Percentiles rank a stretch among this genome's conserved stretches.
Conservation (phyloP, 2,329 filamentous ascomycete species). For the Neonectria sp. region DNA sequence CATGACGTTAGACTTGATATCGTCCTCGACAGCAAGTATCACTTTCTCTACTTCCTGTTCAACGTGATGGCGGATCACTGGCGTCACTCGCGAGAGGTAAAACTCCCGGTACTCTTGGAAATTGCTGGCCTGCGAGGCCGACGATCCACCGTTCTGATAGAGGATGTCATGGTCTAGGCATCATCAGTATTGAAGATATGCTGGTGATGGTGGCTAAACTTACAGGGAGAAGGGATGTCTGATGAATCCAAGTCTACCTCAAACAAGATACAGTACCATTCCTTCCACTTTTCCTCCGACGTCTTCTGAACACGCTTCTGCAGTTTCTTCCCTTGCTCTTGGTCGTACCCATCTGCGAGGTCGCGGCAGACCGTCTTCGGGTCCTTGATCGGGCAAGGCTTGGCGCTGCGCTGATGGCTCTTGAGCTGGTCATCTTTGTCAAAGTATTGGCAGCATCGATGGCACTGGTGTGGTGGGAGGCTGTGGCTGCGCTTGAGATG, state of each 20-base stretch:
- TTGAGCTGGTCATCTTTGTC: slow-evolving; percentile 37
- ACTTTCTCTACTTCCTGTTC: slow-evolving; percentile 27
- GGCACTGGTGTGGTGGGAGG: slow-evolving; percentile 39
- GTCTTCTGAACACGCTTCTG: slow-evolving; percentile 29
- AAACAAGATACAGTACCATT: slow-evolving; percentile 33
- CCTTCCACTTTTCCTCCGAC: slow-evolving; percentile 28
- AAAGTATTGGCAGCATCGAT: slow-evolving; percentile 39
- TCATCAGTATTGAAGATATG: slow-evolving; percentile 7
- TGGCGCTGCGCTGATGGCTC: slow-evolving; percentile 38
- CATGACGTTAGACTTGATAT: slow-evolving; percentile 26
- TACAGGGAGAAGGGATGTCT: slow-evolving; percentile 33
- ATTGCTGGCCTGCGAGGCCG: background rate
- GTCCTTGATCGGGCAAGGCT: slow-evolving; percentile 40
- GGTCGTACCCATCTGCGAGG: slow-evolving; percentile 42
- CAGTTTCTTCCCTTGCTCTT: slow-evolving; percentile 40
- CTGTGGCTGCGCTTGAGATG: slow-evolving; percentile 43
- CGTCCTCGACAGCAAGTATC: slow-evolving; percentile 18
- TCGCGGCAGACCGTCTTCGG: slow-evolving; percentile 25
- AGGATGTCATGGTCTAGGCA: slow-evolving; percentile 19
- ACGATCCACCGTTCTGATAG: slow-evolving; percentile 6
- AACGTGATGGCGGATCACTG: slow-evolving; percentile 26
- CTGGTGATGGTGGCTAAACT: slow-evolving; percentile 11
- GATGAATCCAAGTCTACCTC: slow-evolving; percentile 22
- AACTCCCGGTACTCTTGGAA: slow-evolving; percentile 14
- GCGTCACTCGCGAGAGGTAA: slow-evolving; percentile 17